Conservation (phyloP, 345 rosid species). For the Hibiscus syriacus region DNA sequence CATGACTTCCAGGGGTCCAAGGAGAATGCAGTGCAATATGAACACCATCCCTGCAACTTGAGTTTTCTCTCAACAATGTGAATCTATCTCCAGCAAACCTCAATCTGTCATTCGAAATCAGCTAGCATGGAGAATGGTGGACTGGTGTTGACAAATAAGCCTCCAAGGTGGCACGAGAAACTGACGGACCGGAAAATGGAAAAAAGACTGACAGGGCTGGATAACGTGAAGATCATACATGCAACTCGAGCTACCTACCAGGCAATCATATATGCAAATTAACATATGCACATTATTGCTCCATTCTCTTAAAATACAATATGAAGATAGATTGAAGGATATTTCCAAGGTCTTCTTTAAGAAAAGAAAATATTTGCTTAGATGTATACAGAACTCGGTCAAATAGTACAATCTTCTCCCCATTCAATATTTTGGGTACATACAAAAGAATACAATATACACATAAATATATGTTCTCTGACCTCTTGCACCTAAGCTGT, state of each 20-base stretch:
- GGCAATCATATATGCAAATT: neutral
- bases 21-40: constrained; percentile 65
- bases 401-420: neutral
- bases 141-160: constrained; percentile 51
- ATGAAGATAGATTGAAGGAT: no score
- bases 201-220: no score
- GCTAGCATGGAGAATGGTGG: constrained; percentile 28
- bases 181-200: constrained; percentile 41
- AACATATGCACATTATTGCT: neutral
- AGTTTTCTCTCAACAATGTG: constrained; percentile 21
- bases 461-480: neutral
- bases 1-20: constrained; percentile 53
- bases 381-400: neutral
- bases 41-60: constrained; percentile 42
- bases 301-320: no score
- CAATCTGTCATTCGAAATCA: constrained; percentile 43
- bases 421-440: neutral
- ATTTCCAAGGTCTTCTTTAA: neutral
- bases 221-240: constrained; percentile 43
- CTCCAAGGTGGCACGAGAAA: constrained; percentile 81
- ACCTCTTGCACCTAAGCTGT: constrained; percentile 25
- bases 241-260: neutral
- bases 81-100: constrained; percentile 25
- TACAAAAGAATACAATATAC: constrained; percentile 14
- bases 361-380: neutral